Conservation (phyloP, 169 alveolate species). For the Cardiosporidium cionae region DNA sequence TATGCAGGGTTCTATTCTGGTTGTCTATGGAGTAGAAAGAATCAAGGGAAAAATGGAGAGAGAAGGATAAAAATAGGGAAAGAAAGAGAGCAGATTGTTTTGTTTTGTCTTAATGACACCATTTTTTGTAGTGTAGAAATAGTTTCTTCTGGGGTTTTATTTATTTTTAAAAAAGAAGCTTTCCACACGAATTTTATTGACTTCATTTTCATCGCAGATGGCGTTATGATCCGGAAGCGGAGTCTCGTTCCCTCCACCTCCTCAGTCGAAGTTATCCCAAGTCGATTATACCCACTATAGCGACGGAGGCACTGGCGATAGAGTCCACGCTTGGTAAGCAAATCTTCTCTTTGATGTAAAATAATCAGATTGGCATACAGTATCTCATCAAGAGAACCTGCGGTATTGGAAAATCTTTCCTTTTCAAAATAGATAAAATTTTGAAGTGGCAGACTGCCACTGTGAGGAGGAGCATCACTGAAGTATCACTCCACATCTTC, state of each 20-base stretch:
- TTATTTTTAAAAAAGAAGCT: too few species aligned
- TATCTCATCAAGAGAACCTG: not conserved
- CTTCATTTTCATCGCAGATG: not conserved
- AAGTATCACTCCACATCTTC: not conserved
- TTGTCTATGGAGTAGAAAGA: too few species aligned
- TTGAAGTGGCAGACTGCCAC: not conserved
- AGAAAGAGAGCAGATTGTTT: too few species aligned
- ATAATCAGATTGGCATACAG: not conserved
- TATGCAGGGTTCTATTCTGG: too few species aligned
- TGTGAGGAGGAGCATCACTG: not conserved
- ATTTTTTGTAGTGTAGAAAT: not conserved
- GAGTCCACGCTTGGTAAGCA: not conserved
- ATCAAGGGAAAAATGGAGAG: too few species aligned
- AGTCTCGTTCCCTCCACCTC: not conserved
- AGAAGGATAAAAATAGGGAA: too few species aligned
- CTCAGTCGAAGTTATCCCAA: not conserved
- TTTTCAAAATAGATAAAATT: not conserved
- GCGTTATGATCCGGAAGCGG: not conserved
- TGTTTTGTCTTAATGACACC: too few species aligned
- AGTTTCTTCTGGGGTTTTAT: too few species aligned
- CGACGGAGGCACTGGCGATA: not conserved
- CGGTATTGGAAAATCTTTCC: not conserved
- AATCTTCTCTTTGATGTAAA: not conserved
- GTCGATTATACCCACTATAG: not conserved
- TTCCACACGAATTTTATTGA: too few species aligned